Percentiles rank a stretch among this genome's conserved stretches.
phyloP scores from a whole-genome alignment of 768 basidiomycete species.

The Boletus huronensis region DNA sequence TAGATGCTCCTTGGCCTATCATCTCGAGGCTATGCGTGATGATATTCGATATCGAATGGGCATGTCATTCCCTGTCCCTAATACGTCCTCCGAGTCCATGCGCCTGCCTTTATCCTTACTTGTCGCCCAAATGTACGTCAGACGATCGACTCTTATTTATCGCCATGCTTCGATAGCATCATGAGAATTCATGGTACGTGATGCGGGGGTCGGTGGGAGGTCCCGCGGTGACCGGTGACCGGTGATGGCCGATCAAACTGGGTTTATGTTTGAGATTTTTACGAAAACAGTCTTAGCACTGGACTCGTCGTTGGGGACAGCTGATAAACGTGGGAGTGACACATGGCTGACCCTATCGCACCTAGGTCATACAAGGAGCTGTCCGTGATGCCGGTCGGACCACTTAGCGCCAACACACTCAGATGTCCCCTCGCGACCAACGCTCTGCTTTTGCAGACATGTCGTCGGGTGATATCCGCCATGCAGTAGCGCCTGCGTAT shows the following conservation, averaged over 20 bases:
- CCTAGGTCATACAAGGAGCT: neutral
- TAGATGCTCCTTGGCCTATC: neutral
- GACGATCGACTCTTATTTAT: neutral
- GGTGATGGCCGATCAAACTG: neutral
- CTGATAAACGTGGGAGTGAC: constrained; percentile 4
- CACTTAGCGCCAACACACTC: neutral
- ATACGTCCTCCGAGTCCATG: neutral
- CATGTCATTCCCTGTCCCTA: neutral
- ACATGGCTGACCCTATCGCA: neutral
- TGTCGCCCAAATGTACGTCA: neutral
- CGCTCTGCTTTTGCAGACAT: neutral
- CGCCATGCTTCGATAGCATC: neutral
- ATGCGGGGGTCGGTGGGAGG: neutral
- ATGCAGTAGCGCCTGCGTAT: neutral
- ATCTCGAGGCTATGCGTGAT: neutral
- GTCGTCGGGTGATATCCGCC: neutral
- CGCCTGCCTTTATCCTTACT: neutral
- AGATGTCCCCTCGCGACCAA: neutral
- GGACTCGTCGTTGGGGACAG: neutral
- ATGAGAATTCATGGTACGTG: neutral
- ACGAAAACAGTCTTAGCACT: neutral
- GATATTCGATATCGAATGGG: neutral
- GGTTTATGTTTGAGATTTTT: neutral
- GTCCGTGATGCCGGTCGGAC: neutral
- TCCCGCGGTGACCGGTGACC: no score